Evolutionary conservation across 441 rosid genomes (phyloP).

Genomic region (Pelargonium australe): DNA sequence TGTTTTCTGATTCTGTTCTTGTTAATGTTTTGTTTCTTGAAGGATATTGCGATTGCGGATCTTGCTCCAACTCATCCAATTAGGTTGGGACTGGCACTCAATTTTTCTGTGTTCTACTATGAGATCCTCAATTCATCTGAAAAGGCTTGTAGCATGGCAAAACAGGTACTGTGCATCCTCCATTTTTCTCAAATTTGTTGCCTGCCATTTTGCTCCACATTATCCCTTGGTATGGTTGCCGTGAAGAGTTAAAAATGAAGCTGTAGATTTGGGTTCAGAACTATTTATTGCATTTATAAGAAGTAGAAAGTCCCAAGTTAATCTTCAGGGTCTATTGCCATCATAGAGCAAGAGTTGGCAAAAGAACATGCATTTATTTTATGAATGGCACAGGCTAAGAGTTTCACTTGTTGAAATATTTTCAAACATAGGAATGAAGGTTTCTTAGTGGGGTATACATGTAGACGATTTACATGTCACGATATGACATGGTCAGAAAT

Average conservation of each 20-base stretch:
- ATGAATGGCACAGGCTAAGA: not conserved
- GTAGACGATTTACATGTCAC: not conserved
- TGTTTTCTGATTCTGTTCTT: constrained; percentile 6
- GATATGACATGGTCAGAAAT: not conserved
- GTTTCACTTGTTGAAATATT: not conserved
- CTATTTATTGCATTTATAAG: not conserved
- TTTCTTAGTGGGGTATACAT: not conserved
- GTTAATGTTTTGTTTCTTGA: not conserved
- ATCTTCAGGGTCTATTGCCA: not conserved
- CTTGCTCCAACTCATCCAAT: constrained; percentile 88
- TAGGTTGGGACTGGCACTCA: constrained; percentile 70
- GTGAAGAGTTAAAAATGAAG: not conserved
- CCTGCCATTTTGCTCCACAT: not conserved
- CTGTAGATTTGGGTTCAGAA: not conserved
- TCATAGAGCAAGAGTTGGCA: not conserved
- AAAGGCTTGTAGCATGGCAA: constrained; percentile 87
- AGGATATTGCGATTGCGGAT: constrained; percentile 71
- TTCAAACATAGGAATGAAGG: not conserved
- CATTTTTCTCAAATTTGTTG: not conserved
- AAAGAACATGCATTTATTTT: not conserved
- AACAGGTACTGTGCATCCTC: constrained; percentile 40
- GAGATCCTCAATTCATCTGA: constrained; percentile 84
- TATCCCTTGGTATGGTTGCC: not conserved
- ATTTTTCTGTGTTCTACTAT: constrained; percentile 81
- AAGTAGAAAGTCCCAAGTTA: not conserved